Percentiles rank a stretch among this genome's conserved stretches.
phyloP scores from a whole-genome alignment of 257 asterid genomes.

The Solanum chaucha region DNA sequence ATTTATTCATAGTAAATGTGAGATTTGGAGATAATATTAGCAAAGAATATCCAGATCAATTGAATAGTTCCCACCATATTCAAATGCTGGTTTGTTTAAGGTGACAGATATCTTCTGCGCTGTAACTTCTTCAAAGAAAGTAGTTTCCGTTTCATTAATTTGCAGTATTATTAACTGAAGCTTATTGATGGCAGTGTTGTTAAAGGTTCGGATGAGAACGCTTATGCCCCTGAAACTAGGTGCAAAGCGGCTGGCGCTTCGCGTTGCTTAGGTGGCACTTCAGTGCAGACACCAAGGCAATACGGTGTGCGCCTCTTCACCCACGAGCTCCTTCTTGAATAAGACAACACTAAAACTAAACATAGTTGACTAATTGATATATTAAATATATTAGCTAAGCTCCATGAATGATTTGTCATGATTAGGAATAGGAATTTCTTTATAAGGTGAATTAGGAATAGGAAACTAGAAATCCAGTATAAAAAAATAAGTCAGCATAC shows the following conservation, averaged over 20 bases:
- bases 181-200: conserved; percentile 1
- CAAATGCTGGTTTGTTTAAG: background rate
- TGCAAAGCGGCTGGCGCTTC: background rate
- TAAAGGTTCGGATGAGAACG: background rate
- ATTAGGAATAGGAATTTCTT: background rate
- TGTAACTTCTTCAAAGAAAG: background rate
- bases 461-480: background rate
- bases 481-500: background rate
- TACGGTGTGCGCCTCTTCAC: background rate
- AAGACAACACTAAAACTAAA: background rate
- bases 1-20: background rate
- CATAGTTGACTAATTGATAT: background rate
- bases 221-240: background rate
- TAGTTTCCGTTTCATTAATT: background rate
- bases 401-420: background rate
- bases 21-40: background rate
- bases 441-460: background rate
- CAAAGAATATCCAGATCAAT: background rate
- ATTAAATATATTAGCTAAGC: background rate
- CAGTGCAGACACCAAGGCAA: conserved; percentile 2
- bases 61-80: background rate
- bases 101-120: background rate
- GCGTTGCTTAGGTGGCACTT: background rate
- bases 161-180: background rate
- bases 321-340: background rate